Percentiles rank a stretch among this genome's conserved stretches.
phyloP scores from a whole-genome alignment of 225 moss, liverwort and hornwort genomes.

The Ulota crispa region DNA sequence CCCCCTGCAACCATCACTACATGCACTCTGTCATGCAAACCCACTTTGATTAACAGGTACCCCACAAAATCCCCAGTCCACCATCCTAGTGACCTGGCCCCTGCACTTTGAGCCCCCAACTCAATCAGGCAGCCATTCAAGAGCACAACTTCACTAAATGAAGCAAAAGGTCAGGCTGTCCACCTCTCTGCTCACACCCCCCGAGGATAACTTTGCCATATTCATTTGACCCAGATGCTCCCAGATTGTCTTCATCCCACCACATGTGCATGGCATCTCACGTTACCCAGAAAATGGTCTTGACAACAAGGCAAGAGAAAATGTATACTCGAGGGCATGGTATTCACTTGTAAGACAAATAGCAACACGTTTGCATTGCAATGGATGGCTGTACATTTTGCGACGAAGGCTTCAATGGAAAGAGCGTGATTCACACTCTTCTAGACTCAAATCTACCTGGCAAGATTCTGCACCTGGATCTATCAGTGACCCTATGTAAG shows the following conservation, averaged over 20 bases:
- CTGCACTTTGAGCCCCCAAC: neutral
- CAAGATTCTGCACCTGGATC: constrained; percentile 24
- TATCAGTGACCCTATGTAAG: constrained; percentile 26
- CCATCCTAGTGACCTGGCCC: neutral
- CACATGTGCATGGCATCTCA: constrained; percentile 1
- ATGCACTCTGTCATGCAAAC: neutral
- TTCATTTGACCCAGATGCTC: constrained; percentile 1
- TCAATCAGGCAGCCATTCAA: neutral
- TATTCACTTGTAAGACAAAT: neutral
- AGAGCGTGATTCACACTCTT: constrained; percentile 7
- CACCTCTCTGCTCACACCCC: neutral
- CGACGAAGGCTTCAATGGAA: constrained; percentile 37
- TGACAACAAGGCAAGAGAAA: too few relatives aligned
- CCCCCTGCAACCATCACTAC: neutral
- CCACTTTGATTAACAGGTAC: neutral
- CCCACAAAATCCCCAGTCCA: neutral
- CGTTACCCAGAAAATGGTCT: too few relatives aligned
- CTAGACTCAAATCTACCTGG: constrained; percentile 19
- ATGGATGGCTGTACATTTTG: constrained; percentile 43
- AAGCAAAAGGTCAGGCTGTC: neutral
- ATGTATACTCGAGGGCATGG: neutral
- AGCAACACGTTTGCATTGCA: constrained; percentile 43
- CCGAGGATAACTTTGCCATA: neutral
- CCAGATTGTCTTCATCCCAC: neutral
- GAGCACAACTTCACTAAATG: neutral